Evolutionary conservation across 768 basidiomycete genomes (phyloP), one percentile per base, ranked within the genome.

Genomic region (Boletus insuetus): DNA sequence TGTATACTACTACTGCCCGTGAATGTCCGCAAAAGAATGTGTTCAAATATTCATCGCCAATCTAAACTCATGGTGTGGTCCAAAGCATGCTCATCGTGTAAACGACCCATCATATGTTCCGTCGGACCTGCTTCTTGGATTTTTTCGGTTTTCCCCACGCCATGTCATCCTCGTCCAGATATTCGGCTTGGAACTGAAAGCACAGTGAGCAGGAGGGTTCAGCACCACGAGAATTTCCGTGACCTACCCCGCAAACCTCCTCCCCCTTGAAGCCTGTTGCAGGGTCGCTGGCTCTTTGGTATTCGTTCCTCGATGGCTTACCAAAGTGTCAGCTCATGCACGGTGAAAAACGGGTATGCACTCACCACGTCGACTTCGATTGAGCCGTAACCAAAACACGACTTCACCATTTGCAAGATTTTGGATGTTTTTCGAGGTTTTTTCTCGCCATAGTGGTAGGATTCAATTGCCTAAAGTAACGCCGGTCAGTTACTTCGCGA

Each of bases 121-220:
- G 51, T 37, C 43, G 42, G 38, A 14, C 32, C 41, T 24, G 54
- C 19, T 60, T 64, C 43, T 45, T 56, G 2, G 53, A 20, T 32
- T 46, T 66, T 49, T 49, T 46, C 4, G 35, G 45, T 37, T 54
- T 57, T 16, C 64, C 65, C 66, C 66, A 69, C 5, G 62, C 65
- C 65, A 64, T 69, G 51, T 67, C 55, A 35, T 69, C 62, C 4
- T 67, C 65, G 31, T 67, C 67, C 43, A 67, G 19, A 31, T 64
- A 64, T 56, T 67, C 59, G 14, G 67, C 67, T 48, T 59, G 55
- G 41, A 54, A 10, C 65, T 67, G 52, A 34, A 35, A 16, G 11
- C 14, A 4, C 10, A 14, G 19, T 45, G 6, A 42, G 19, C 16
- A 44, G 16, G 22, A 54, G 4, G 40, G 12, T 39, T 35, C 13